A percentile compares a stretch with the other conserved stretches of the same genome.
phyloP scores from a whole-genome alignment of 352 stramenopile species.

The Globisporangium echinulatum region DNA sequence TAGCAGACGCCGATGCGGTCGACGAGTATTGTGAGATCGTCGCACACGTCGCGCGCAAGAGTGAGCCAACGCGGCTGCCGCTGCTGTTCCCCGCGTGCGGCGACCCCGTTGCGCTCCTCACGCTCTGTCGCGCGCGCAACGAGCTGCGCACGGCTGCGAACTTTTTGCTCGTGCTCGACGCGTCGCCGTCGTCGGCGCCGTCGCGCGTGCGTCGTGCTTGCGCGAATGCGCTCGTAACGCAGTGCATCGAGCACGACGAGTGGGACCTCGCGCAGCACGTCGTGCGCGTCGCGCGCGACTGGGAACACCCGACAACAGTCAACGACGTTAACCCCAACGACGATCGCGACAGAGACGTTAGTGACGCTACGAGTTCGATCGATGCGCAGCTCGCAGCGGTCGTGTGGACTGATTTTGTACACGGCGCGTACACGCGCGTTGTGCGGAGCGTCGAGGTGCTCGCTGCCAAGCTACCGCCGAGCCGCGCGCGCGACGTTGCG shows the following conservation, averaged over 20 bases:
- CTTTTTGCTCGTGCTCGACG: slow-evolving; percentile 75
- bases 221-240: slow-evolving; percentile 50
- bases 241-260: slow-evolving; percentile 77
- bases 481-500: slow-evolving; percentile 16
- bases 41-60: slow-evolving; percentile 77
- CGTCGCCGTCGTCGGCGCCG: slow-evolving; percentile 34
- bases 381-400: slow-evolving; percentile 56
- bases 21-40: slow-evolving; percentile 84
- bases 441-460: slow-evolving; percentile 56
- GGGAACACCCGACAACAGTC: slow-evolving; percentile 29
- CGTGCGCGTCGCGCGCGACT: slow-evolving; percentile 75
- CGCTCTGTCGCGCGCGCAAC: slow-evolving; percentile 48
- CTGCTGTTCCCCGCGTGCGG: slow-evolving; percentile 62
- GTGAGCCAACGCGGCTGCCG: slow-evolving; percentile 66
- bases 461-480: slow-evolving; percentile 46
- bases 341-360: slow-evolving; percentile 5
- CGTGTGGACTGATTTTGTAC: slow-evolving; percentile 46
- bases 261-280: slow-evolving; percentile 69
- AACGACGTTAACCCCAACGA: too few species aligned
- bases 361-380: slow-evolving; percentile 20
- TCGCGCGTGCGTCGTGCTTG: slow-evolving; percentile 38
- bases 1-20: slow-evolving; percentile 16
- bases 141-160: slow-evolving; percentile 79
- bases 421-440: slow-evolving; percentile 61
- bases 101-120: slow-evolving; percentile 60